Base-by-base conservation (phyloP, 371 early-diverging fungal species). In the Amoeboaphelidium protococcarum region DNA sequence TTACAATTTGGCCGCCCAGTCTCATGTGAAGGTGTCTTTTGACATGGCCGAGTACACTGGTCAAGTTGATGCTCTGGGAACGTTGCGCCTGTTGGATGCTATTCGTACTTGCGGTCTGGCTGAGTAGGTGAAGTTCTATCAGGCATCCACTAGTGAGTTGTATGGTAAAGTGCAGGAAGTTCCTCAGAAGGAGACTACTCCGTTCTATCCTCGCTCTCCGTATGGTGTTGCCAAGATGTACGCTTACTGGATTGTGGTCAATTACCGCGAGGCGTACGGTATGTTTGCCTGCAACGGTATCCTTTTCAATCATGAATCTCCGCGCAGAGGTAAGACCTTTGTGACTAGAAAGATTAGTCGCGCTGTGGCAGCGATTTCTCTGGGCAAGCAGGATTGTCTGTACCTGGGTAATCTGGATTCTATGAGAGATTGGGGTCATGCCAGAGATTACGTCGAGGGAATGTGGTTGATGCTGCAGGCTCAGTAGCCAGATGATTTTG, bases 381-480 rank as follows among this genome's bases (percentile, higher is more conserved):
- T 75, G 45, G 74, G 74, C 26, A 65, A 68, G 52, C 71, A 76
- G 52, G 67, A 73, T 22, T 76, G 77, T 58, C 48, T 82, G 22
- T 74, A 74, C 55, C 59, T 83, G 4, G 84, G 84, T 51, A 83
- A 83, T 59, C 63, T 83, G 40, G 80, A 83, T 58, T 72, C 84
- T 43, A 73, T 72, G 64, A 72, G 84, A 61, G 81, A 80, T 64
- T 83, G 84, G 84, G 83, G 84, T 45, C 81, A 83, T 57, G 84
- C 81, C 20, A 66, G 72, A 44, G 84, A 83, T 55, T 83, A 83
- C 56, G 64, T 80, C 51, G 78, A 64, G 63, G 84, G 81, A 48
- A 83, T 80, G 84, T 80, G 80, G 79, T 61, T 72, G 47, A 83
- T 83, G 78, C 64, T 83, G 10, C 84, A 80, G 57, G 79, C 80